These are phyloP conservation scores for Juncus inflexus DNA, from an alignment of 176 grass and related monocot genomes.

Conservation along the genomic window DNA sequence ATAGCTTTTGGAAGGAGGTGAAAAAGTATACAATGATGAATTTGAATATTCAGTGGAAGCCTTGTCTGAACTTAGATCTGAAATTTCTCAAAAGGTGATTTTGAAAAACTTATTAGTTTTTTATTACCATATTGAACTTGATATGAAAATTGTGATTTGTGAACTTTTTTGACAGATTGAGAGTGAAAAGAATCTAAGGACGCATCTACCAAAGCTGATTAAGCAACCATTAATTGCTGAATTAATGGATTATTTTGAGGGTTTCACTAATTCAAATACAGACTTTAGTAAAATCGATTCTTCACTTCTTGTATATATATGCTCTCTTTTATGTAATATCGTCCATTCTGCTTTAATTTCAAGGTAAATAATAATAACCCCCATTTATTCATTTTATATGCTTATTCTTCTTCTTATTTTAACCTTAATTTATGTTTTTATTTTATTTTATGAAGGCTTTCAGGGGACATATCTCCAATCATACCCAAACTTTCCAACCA, in stretches of 20 bases:
- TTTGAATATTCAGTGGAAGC: constrained; percentile 69
- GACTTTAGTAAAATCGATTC: constrained; percentile 44
- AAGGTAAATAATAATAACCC: constrained; percentile 41
- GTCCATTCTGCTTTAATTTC: constrained; percentile 50
- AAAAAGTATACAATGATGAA: constrained; percentile 34
- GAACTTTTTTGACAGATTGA: constrained; percentile 44
- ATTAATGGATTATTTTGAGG: constrained; percentile 60
- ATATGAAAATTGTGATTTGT: background rate
- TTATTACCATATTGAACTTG: background rate
- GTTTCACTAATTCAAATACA: constrained; percentile 43
- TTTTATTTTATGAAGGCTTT: no score
- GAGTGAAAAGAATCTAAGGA: constrained; percentile 33
- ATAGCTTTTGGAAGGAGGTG: constrained; percentile 42
- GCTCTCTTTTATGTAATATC: constrained; percentile 77
- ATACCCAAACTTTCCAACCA: constrained; percentile 39
- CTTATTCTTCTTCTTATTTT: no score
- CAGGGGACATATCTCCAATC: constrained; percentile 54
- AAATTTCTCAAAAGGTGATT: constrained; percentile 49
- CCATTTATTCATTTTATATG: constrained; percentile 1
- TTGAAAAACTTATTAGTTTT: background rate
- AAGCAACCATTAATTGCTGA: constrained; percentile 66
- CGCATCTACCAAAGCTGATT: constrained; percentile 66
- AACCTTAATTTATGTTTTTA: no score
- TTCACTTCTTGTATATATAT: constrained; percentile 56
- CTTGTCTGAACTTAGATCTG: constrained; percentile 55